These are phyloP conservation scores for Mycena capillaripes DNA, from an alignment of 768 basidiomycete genomes.

Conservation along the genomic window DNA sequence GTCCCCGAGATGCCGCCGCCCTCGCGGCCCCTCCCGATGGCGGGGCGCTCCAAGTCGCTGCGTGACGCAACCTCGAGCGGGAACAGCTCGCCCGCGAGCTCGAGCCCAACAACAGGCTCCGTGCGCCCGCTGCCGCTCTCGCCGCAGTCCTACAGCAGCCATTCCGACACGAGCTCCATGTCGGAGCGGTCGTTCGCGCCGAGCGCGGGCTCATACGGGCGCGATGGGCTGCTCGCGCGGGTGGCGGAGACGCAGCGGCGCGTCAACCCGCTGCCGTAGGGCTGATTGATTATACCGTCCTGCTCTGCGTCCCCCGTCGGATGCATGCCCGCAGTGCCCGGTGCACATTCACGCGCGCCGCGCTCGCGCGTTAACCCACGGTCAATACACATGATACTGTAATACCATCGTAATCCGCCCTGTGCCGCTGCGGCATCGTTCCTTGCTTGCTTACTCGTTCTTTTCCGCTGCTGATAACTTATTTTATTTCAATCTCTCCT, in stretches of 20 bases:
- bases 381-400: background rate
- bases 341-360: background rate
- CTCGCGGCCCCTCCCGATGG: background rate
- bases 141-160: background rate
- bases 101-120: background rate
- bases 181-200: background rate
- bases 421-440: background rate
- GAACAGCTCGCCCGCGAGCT: background rate
- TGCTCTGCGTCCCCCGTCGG: background rate
- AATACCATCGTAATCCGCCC: slow-evolving; percentile 24
- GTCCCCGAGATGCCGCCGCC: slow-evolving; percentile 65
- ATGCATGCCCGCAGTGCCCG: background rate
- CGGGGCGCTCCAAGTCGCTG: too few relatives aligned
- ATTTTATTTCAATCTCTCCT: slow-evolving; percentile 10
- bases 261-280: slow-evolving; percentile 22
- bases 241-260: slow-evolving; percentile 27
- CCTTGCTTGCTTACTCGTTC: background rate
- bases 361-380: background rate
- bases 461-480: background rate
- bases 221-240: slow-evolving; percentile 19
- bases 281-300: too few relatives aligned
- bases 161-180: slow-evolving; percentile 3
- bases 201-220: slow-evolving; percentile 2
- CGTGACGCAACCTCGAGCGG: background rate
- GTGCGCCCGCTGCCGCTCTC: slow-evolving; percentile 9